These are phyloP conservation scores for Grigorovia humatica DNA, from an alignment of 805 yeast genomes.

Conservation along the genomic window DNA sequence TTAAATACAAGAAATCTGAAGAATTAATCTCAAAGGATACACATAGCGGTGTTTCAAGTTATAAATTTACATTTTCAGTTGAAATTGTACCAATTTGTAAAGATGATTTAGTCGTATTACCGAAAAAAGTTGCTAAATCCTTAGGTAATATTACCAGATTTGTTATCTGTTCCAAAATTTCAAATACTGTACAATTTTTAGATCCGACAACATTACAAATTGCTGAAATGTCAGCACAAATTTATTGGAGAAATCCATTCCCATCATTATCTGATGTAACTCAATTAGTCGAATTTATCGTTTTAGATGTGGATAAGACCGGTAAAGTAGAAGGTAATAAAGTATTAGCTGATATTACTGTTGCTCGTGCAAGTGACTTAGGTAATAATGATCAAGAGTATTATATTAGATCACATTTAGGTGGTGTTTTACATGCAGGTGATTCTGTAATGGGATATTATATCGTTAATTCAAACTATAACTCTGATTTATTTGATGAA, in stretches of 20 bases:
- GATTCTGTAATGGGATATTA: slow-evolving; percentile 94
- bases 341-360: slow-evolving; percentile 81
- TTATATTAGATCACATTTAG: slow-evolving; percentile 83
- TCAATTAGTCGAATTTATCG: slow-evolving; percentile 76
- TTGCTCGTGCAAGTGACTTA: slow-evolving; percentile 85
- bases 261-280: slow-evolving; percentile 62
- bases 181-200: slow-evolving; percentile 75
- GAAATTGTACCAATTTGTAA: slow-evolving; percentile 95
- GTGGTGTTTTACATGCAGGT: slow-evolving; percentile 92
- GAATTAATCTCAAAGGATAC: slow-evolving; percentile 87
- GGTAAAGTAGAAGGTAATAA: slow-evolving; percentile 66
- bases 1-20: slow-evolving; percentile 71
- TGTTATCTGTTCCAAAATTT: slow-evolving; percentile 74
- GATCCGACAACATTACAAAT: slow-evolving; percentile 75
- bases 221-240: slow-evolving; percentile 59
- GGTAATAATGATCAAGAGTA: slow-evolving; percentile 77
- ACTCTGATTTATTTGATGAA: slow-evolving; percentile 76
- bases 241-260: slow-evolving; percentile 81
- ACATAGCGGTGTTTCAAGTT: slow-evolving; percentile 77
- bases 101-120: slow-evolving; percentile 89
- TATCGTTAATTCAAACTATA: slow-evolving; percentile 75
- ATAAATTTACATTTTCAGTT: slow-evolving; percentile 84
- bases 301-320: slow-evolving; percentile 87
- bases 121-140: slow-evolving; percentile 73
- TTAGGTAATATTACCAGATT: slow-evolving; percentile 75